Evolutionary conservation across 306 rosid species (phyloP), one percentile per base, ranked within the genome.

Genomic region (Castanea crenata): DNA sequence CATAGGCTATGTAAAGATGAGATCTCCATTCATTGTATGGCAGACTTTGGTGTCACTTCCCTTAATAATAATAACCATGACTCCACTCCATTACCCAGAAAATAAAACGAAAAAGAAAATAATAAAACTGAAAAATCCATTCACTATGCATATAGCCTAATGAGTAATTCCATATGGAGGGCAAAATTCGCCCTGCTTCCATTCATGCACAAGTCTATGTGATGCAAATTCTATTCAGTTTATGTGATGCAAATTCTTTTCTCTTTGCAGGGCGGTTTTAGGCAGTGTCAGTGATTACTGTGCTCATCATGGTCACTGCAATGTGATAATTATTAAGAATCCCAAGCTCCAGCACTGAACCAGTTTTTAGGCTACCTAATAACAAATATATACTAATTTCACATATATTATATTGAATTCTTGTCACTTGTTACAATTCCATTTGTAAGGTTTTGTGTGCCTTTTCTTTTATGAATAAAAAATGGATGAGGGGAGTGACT

Each of bases 261-360:
- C 6, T 44, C 29, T 62, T 62, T 44, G 69, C 78, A 76, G 83
- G 83, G 82, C 74, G 27, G 83, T 76, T 59, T 70, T 82, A 2
- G 84, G 86, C 21, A 86, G 85, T 41, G 85, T 80, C 12, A 77
- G 89, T 34, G 74, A 77, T 58, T 75, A 69, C 9, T 83, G 88
- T 73, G 79, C 88, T 25, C 84, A 79, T 18, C 86, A 86, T 62
- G 86, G 84, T 10, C 73, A 55, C 5, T 76, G 89, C 68, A 67
- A 76, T 16, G 83, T 83, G 19, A 83, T 79, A 81, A 74, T 80
- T 20, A 83, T 83, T 16, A 86, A 80, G 80, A 77, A 34, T 77
- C 80, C 80, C 10, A 64, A 44, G 56, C 52, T 9, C 34, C 76
- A 44, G 68, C 38, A 1, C 52, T 77, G 72, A 73, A 4, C 55